phyloP scores from a whole-genome alignment of 768 basidiomycete genomes.

The Amanita thiersii region DNA sequence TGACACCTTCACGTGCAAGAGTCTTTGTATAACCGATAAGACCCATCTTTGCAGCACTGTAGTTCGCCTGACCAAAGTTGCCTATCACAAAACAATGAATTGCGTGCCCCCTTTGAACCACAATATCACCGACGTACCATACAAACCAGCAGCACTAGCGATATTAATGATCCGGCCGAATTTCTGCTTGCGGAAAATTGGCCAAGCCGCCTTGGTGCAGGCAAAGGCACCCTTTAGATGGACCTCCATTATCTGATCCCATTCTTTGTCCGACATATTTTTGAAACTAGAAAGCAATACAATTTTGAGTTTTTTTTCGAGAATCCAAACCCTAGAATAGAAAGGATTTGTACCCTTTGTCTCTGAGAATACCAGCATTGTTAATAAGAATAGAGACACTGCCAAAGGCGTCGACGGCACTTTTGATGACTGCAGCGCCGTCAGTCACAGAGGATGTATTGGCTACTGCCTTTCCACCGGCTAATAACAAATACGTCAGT shows the following conservation, averaged over 20 bases:
- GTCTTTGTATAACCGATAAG: slow-evolving; percentile 90
- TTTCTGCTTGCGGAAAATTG: slow-evolving; percentile 88
- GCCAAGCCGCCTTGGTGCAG: slow-evolving; percentile 95
- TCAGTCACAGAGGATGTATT: slow-evolving; percentile 86
- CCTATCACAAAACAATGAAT: slow-evolving; percentile 31
- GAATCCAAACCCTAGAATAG: background rate
- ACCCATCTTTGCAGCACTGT: slow-evolving; percentile 97
- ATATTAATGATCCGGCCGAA: slow-evolving; percentile 94
- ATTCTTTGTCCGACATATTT: slow-evolving; percentile 95
- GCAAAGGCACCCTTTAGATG: slow-evolving; percentile 92
- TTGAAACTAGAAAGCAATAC: slow-evolving; percentile 57
- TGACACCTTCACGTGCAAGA: slow-evolving; percentile 84
- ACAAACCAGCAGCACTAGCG: slow-evolving; percentile 90
- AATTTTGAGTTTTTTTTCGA: slow-evolving; percentile 2
- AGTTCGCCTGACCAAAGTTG: slow-evolving; percentile 96
- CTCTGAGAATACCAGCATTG: slow-evolving; percentile 88
- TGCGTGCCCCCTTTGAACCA: background rate
- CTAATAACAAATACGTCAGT: slow-evolving; percentile 28
- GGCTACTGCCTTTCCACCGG: slow-evolving; percentile 81
- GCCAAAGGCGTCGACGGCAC: slow-evolving; percentile 81
- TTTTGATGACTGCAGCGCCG: slow-evolving; percentile 79
- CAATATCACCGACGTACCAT: slow-evolving; percentile 46
- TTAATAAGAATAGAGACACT: slow-evolving; percentile 84
- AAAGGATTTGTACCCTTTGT: slow-evolving; percentile 50
- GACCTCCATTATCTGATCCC: slow-evolving; percentile 82